These are phyloP conservation scores for Phlyctochytrium bullatum DNA, from an alignment of 192 early-diverging fungal species.

Conservation along the genomic window DNA sequence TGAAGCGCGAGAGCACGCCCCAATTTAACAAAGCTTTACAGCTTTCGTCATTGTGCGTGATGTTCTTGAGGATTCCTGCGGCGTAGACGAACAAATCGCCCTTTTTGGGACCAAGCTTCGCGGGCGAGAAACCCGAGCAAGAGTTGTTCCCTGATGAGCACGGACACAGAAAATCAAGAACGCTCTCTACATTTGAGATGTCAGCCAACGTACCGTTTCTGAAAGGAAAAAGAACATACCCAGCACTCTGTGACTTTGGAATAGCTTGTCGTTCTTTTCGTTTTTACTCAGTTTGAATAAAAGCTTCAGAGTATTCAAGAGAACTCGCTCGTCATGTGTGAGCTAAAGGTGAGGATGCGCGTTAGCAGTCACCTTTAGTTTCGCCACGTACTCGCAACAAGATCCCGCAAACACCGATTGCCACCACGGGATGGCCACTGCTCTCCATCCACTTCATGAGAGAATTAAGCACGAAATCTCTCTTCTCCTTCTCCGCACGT, in stretches of 20 bases:
- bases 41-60: slow-evolving; percentile 2
- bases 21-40: too few species aligned
- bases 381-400: slow-evolving; percentile 23
- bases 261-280: slow-evolving; percentile 29
- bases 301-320: slow-evolving; percentile 34
- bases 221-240: neutral
- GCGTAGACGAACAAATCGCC: slow-evolving; percentile 16
- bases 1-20: too few species aligned
- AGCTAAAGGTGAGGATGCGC: slow-evolving; percentile 15
- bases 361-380: neutral
- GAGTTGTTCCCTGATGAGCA: too few species aligned
- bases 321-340: slow-evolving; percentile 31
- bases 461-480: slow-evolving; percentile 19
- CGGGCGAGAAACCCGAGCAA: too few species aligned
- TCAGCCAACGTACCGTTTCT: neutral
- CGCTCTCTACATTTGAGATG: slow-evolving; percentile 6
- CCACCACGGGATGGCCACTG: slow-evolving; percentile 21
- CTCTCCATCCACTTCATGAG: slow-evolving; percentile 40
- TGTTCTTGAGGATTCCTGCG: slow-evolving; percentile 21
- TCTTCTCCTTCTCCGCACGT: slow-evolving; percentile 14
- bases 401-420: slow-evolving; percentile 32
- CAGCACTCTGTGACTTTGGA: neutral
- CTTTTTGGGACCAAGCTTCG: too few species aligned
- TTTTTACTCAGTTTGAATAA: slow-evolving; percentile 42
- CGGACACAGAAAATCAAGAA: neutral